Base-by-base conservation (phyloP, 257 asterid species). In the Lycium barbarum region DNA sequence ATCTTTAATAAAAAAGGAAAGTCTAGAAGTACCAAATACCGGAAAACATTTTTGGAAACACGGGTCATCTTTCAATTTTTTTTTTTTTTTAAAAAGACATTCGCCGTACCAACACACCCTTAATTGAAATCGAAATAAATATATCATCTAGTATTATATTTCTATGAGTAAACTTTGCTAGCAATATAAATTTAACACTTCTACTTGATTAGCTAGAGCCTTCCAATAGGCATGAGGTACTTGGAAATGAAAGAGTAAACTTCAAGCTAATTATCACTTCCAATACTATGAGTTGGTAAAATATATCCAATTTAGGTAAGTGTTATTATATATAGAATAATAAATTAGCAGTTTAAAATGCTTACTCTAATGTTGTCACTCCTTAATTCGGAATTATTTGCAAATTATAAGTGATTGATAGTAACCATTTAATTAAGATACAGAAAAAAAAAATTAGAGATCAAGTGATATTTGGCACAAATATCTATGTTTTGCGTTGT, bases 381-480 rank as follows among this genome's bases (percentile, higher is more conserved):
- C 53, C 55, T 74, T 74, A 47, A 74, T 47, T 74, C 13, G 43
- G 61, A 74, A 74, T 73, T 47, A 74, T 47, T 74, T 74, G 61
- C 81, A 47, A 74, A 47, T 20, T 47, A 74, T 20, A 73, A 20
- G 20, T 20, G 61, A 73, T 2, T 49, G 40, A 73, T 73, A 74
- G 59, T 49, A 47, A 47, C 61, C 61, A 74, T 6, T 73, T 74
- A 74, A 74, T 47, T 38, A 15, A 68, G 53, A 47, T 45, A 35
- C 58, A n/a, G 9, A 55, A 55, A 17, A 55, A 55, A 55, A 26
- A 26, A 13, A 13, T 67, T n/a, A 45, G 38, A 72, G 74, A 40
- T 40, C 17, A 26, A 26, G 33, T 26, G 33, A 26, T 26, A 26
- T 26, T 26, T 26, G 33, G 33, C 33, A 26, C 33, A 26, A 26